A percentile compares a stretch with the other conserved stretches of the same genome.
These are phyloP conservation scores for Heliamphora pulchella DNA, from an alignment of 179 eudicot genomes.

Conservation along the genomic window DNA sequence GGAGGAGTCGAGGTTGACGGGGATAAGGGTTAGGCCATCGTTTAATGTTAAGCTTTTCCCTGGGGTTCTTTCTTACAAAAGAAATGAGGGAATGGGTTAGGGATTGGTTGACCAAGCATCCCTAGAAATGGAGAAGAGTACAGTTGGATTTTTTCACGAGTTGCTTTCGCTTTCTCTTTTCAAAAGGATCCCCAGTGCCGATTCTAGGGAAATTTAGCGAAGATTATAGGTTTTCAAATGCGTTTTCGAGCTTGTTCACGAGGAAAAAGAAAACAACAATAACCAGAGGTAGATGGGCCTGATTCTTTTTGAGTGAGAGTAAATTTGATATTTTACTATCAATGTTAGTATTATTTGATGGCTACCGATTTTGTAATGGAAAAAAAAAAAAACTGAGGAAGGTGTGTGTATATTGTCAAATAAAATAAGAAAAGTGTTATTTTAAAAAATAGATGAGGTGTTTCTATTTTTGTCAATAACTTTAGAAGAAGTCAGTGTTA, in stretches of 20 bases:
- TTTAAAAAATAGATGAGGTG: too few relatives aligned
- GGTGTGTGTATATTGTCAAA: too few relatives aligned
- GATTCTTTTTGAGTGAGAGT: too few relatives aligned
- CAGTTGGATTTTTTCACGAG: constrained; percentile 84
- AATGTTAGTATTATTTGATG: too few relatives aligned
- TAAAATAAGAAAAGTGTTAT: too few relatives aligned
- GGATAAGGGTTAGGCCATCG: constrained; percentile 59
- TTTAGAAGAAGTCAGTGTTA: too few relatives aligned
- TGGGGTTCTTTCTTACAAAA: constrained; percentile 66
- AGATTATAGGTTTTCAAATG: constrained; percentile 76
- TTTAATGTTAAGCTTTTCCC: constrained; percentile 60
- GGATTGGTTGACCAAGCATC: constrained; percentile 76
- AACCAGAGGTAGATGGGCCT: too few relatives aligned
- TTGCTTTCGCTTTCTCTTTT: constrained; percentile 60
- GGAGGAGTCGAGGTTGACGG: constrained; percentile 54
- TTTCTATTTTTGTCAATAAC: too few relatives aligned
- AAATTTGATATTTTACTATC: too few relatives aligned
- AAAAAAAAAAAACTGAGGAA: too few relatives aligned
- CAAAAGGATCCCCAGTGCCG: constrained; percentile 64
- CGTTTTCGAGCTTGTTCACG: constrained; percentile 60
- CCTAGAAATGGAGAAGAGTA: constrained; percentile 82
- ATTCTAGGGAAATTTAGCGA: constrained; percentile 72
- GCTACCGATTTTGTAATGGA: too few relatives aligned
- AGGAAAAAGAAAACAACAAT: too few relatives aligned
- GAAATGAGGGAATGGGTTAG: constrained; percentile 93